Conservation (phyloP, 306 rosid species). For the Cucumis hystrix region DNA sequence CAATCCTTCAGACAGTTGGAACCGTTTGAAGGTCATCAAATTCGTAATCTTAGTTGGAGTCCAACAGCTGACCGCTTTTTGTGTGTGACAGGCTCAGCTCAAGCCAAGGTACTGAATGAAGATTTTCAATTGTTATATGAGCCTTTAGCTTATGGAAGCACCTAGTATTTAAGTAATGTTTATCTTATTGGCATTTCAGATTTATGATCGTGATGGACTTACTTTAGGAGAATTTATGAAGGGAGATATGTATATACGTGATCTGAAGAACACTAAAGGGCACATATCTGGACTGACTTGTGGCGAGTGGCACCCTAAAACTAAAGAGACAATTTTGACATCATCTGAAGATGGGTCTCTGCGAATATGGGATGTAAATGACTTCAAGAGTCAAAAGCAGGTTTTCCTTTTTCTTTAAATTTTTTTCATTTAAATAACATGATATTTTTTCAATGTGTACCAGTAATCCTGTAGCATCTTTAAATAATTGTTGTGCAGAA, state of each 20-base stretch:
- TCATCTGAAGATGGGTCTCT: slow-evolving; percentile 94
- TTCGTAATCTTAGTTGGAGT: slow-evolving; percentile 90
- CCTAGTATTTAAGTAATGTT: background rate
- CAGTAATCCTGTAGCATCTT: background rate
- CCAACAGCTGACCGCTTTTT: slow-evolving; percentile 78
- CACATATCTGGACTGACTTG: slow-evolving; percentile 91
- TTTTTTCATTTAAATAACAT: background rate
- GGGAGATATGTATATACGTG: slow-evolving; percentile 97
- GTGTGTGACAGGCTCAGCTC: slow-evolving; percentile 93
- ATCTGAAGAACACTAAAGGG: slow-evolving; percentile 89
- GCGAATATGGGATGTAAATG: slow-evolving; percentile 93
- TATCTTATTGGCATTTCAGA: slow-evolving; percentile 28
- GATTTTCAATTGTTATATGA: background rate
- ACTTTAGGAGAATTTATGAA: slow-evolving; percentile 85
- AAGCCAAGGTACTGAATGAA: slow-evolving; percentile 51
- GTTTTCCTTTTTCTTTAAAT: slow-evolving; percentile 13
- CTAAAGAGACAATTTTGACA: slow-evolving; percentile 74
- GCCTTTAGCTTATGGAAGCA: background rate
- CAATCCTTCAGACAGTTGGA: slow-evolving; percentile 84
- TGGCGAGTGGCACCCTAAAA: slow-evolving; percentile 89
- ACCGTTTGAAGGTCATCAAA: slow-evolving; percentile 94
- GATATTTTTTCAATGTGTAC: background rate
- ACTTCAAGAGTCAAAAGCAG: slow-evolving; percentile 94
- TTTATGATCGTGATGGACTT: slow-evolving; percentile 96
- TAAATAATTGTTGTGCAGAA: background rate